Evolutionary conservation across 179 eudicot species (phyloP).

Genomic region (Silene vulgaris): DNA sequence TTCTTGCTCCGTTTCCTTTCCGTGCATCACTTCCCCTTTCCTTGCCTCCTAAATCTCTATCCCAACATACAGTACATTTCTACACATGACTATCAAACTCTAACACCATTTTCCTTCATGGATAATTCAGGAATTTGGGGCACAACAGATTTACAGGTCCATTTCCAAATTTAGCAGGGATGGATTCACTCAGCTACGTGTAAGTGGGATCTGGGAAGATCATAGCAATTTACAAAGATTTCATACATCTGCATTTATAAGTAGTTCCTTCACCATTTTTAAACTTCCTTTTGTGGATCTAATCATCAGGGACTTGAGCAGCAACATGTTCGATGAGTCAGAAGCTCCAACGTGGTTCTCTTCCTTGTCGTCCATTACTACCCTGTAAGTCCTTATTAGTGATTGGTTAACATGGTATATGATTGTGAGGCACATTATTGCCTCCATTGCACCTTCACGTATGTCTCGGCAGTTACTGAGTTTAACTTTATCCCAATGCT

Average conservation of each 20-base stretch:
- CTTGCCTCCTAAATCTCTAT: neutral
- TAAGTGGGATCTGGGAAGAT: constrained; percentile 33
- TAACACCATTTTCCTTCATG: neutral
- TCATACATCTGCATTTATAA: neutral
- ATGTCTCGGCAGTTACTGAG: too few species aligned
- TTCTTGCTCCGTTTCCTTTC: neutral
- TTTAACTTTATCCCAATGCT: neutral
- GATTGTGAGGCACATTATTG: too few species aligned
- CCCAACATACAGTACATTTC: neutral
- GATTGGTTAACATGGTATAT: neutral
- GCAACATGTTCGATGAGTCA: constrained; percentile 58
- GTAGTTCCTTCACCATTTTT: neutral
- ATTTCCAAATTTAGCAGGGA: constrained; percentile 63
- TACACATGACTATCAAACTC: neutral
- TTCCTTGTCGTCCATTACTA: constrained; percentile 56
- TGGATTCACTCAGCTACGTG: constrained; percentile 72
- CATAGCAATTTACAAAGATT: neutral
- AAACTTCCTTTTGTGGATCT: constrained; percentile 7
- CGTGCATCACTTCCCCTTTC: neutral
- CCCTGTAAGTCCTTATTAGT: constrained; percentile 50
- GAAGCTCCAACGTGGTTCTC: constrained; percentile 79
- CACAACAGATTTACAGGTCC: constrained; percentile 63
- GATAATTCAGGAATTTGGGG: constrained; percentile 57
- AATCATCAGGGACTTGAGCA: constrained; percentile 68
- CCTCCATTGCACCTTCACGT: too few species aligned